Evolutionary conservation across 176 grass and related monocot genomes (phyloP).

Genomic region (Triticum monococcum): DNA sequence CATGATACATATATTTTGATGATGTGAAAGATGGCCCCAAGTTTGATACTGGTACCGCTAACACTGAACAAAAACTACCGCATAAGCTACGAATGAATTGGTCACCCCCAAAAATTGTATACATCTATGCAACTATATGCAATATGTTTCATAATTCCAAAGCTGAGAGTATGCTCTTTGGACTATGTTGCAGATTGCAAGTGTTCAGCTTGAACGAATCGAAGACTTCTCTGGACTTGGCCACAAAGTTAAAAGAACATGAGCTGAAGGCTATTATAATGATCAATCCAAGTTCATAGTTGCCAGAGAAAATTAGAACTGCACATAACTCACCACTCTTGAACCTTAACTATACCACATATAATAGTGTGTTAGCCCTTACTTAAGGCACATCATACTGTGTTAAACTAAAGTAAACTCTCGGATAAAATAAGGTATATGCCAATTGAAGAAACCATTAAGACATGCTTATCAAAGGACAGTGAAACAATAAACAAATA

Average conservation of each 20-base stretch:
- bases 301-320: background rate
- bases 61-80: background rate
- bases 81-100: background rate
- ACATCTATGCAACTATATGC: background rate
- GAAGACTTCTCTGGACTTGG: background rate
- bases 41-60: background rate
- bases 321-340: background rate
- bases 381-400: background rate
- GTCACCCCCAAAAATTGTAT: background rate
- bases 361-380: background rate
- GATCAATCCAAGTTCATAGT: background rate
- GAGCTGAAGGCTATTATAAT: background rate
- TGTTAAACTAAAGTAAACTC: constrained; percentile 16
- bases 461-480: background rate
- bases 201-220: background rate
- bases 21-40: background rate
- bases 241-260: background rate
- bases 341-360: background rate
- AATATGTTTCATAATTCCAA: background rate
- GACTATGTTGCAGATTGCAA: background rate
- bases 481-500: constrained; percentile 4
- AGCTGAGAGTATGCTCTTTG: background rate
- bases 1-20: constrained; percentile 11
- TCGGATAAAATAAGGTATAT: background rate
- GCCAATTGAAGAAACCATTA: background rate